phyloP scores from a whole-genome alignment of 768 basidiomycete species.

The Xerocomus brunneocitrinus region DNA sequence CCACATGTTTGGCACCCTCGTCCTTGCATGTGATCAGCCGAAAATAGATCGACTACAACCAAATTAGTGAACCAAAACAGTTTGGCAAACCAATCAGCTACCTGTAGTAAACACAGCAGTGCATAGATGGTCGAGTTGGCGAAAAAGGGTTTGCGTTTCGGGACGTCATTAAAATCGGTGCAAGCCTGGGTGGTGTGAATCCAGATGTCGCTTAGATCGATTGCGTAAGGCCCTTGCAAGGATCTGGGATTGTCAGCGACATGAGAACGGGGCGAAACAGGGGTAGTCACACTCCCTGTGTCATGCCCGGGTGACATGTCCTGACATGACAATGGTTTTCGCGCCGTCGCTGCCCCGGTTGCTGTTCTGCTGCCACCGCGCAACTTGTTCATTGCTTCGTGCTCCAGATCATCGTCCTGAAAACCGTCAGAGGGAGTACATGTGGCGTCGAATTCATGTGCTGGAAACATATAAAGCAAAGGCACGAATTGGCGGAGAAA shows the following conservation, averaged over 20 bases:
- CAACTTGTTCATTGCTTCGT: conserved; percentile 19
- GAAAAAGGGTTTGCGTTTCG: conserved; percentile 66
- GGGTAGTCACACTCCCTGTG: conserved; percentile 28
- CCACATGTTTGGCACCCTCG: conserved; percentile 66
- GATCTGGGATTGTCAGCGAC: conserved; percentile 1
- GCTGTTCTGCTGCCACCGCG: conserved; percentile 42
- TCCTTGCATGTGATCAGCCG: conserved; percentile 84
- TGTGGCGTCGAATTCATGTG: conserved; percentile 61
- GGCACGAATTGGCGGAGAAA: conserved; percentile 86
- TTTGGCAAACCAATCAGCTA: conserved; percentile 19
- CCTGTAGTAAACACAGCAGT: conserved; percentile 84
- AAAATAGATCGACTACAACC: conserved; percentile 74
- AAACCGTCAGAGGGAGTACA: conserved; percentile 53
- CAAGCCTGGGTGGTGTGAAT: conserved; percentile 38
- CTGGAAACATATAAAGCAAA: conserved; percentile 66
- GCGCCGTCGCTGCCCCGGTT: conserved; percentile 46
- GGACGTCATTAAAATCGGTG: conserved; percentile 24
- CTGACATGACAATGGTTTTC: conserved; percentile 52
- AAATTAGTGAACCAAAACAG: conserved; percentile 5
- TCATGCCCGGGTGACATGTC: conserved; percentile 44
- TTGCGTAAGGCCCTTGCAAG: neutral
- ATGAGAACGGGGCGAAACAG: conserved; percentile 8
- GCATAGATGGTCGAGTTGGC: conserved; percentile 92
- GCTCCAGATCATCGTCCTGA: conserved; percentile 34
- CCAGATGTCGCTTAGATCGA: conserved; percentile 49